Evolutionary conservation across 75 land plant species (phyloP).

Genomic region (Chamaecyparis obtusa): DNA sequence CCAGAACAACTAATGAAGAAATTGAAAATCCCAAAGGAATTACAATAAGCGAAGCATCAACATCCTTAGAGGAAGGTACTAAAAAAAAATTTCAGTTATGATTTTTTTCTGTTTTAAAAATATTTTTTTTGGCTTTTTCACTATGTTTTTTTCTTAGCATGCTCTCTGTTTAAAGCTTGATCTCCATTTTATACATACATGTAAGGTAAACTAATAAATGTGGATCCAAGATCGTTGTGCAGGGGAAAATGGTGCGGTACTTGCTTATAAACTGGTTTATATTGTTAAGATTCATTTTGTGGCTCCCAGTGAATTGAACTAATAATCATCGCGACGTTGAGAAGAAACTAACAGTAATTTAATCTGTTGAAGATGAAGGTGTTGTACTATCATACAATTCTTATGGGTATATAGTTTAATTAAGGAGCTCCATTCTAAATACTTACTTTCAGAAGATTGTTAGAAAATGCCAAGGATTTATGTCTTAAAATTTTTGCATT

Average conservation of each 20-base stretch:
- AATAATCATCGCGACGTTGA: neutral
- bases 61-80: neutral
- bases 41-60: neutral
- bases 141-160: neutral
- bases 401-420: too few species aligned
- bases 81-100: neutral
- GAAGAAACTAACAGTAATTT: too few species aligned
- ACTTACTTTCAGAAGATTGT: too few species aligned
- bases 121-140: neutral
- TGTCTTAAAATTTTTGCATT: neutral
- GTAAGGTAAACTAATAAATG: neutral
- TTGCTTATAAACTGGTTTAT: neutral
- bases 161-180: too few species aligned
- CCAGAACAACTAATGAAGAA: neutral
- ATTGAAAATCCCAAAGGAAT: neutral
- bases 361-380: too few species aligned
- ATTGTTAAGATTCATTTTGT: too few species aligned
- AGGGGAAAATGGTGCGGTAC: neutral
- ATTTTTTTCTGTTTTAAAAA: neutral
- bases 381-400: too few species aligned
- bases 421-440: too few species aligned
- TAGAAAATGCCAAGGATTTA: too few species aligned
- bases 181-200: too few species aligned
- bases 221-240: neutral
- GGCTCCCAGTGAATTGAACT: neutral